Conservation (phyloP, 768 basidiomycete genomes). For the Suillus tomentosus region DNA sequence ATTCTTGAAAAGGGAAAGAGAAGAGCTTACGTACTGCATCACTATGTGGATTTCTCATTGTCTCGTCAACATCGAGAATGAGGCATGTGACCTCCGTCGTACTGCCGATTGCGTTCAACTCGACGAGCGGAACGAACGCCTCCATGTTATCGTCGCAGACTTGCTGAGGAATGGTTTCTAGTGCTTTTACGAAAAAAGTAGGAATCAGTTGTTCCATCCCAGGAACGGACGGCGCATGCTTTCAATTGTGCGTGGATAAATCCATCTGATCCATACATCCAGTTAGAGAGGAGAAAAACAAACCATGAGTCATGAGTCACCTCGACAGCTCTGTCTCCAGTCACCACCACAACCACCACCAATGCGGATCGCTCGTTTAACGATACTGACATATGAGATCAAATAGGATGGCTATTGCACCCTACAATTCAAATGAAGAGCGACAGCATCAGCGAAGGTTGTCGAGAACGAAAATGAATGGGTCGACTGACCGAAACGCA, state of each 20-base stretch:
- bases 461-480: background rate
- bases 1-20: conserved; percentile 10
- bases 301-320: conserved; percentile 41
- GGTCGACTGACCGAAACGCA: background rate
- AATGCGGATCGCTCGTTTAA: conserved; percentile 91
- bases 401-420: background rate
- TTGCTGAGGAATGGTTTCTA: conserved; percentile 97
- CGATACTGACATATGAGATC: conserved; percentile 41
- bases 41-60: conserved; percentile 92
- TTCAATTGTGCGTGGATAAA: conserved; percentile 90
- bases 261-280: conserved; percentile 73
- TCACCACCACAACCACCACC: conserved; percentile 96
- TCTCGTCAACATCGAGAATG: conserved; percentile 96
- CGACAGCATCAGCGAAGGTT: background rate
- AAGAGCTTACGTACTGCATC: conserved; percentile 68
- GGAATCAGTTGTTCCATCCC: conserved; percentile 95
- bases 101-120: conserved; percentile 92
- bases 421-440: background rate
- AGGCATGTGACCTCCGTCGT: conserved; percentile 96
- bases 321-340: conserved; percentile 97
- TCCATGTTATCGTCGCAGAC: conserved; percentile 99
- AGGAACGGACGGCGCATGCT: conserved; percentile 88
- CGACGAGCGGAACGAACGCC: conserved; percentile 93
- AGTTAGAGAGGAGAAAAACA: conserved; percentile 5
- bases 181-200: conserved; percentile 92